These are phyloP conservation scores for Gymnopilus dilepis DNA, from an alignment of 768 basidiomycete genomes.

Conservation along the genomic window DNA sequence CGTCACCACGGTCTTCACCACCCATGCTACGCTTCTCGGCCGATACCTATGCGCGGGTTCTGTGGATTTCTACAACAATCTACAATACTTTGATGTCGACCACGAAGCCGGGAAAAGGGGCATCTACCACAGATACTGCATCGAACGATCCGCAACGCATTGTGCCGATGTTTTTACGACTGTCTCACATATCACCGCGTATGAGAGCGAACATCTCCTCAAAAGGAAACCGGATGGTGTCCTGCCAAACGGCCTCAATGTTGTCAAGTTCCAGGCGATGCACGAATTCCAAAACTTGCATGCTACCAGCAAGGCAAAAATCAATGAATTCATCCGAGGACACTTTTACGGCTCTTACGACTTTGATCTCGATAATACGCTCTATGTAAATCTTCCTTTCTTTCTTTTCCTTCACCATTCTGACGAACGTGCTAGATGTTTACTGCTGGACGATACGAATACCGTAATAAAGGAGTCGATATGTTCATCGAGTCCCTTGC, in stretches of 20 bases:
- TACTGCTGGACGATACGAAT: conserved; percentile 99
- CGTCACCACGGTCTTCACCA: conserved; percentile 98
- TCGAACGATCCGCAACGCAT: conserved; percentile 93
- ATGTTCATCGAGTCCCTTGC: conserved; percentile 99
- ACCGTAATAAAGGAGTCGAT: conserved; percentile 98
- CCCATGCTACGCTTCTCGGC: conserved; percentile 97
- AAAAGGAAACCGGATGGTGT: conserved; percentile 99
- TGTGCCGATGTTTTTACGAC: conserved; percentile 99
- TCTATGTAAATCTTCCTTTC: conserved; percentile 61
- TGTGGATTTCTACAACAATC: conserved; percentile 99
- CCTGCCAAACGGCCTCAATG: conserved; percentile 96
- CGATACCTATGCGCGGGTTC: conserved; percentile 98
- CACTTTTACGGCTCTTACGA: conserved; percentile 99
- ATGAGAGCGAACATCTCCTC: conserved; percentile 93
- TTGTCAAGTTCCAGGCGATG: conserved; percentile 99
- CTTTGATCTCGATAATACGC: conserved; percentile 91
- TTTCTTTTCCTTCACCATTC: conserved; percentile 1
- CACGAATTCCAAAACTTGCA: conserved; percentile 99
- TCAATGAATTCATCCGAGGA: conserved; percentile 96
- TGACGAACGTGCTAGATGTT: conserved; percentile 70
- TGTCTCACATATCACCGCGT: conserved; percentile 96
- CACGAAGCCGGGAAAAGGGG: conserved; percentile 99
- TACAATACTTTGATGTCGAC: conserved; percentile 99
- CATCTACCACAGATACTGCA: conserved; percentile 97
- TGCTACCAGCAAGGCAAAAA: conserved; percentile 92